These are phyloP conservation scores for Trypanosoma theileri DNA, from an alignment of 208 protist species.

Conservation along the genomic window DNA sequence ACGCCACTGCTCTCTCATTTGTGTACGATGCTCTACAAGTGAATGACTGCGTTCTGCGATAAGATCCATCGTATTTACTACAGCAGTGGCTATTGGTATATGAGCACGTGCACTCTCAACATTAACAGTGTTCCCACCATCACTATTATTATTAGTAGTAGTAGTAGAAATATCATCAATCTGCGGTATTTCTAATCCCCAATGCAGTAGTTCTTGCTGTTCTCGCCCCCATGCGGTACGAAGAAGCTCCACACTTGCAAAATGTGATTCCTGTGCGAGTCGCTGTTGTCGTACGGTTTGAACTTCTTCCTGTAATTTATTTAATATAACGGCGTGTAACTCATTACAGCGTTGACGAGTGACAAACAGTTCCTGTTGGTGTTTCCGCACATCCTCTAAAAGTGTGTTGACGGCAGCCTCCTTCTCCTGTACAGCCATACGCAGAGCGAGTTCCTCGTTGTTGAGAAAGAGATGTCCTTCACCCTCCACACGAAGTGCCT, in stretches of 20 bases:
- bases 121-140: no score
- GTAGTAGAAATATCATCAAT: conserved; percentile 9
- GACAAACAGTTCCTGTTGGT: conserved; percentile 10
- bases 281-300: conserved; percentile 45
- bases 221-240: conserved; percentile 54
- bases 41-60: conserved; percentile 10
- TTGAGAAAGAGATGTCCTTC: conserved; percentile 15
- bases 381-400: conserved; percentile 28
- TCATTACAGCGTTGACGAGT: conserved; percentile 30
- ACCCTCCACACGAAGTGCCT: conserved; percentile 13
- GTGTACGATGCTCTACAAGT: not conserved
- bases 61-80: conserved; percentile 35
- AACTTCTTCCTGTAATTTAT: conserved; percentile 34
- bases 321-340: conserved; percentile 28
- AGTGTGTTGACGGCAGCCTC: conserved; percentile 31
- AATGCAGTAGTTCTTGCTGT: conserved; percentile 52
- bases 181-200: conserved; percentile 24
- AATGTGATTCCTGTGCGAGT: conserved; percentile 42
- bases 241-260: conserved; percentile 46
- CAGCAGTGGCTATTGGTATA: conserved; percentile 33
- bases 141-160: conserved; percentile 6
- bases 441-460: conserved; percentile 21
- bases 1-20: not conserved
- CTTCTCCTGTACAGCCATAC: conserved; percentile 49
- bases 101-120: conserved; percentile 31